phyloP scores from a whole-genome alignment of 306 rosid species.

The Corylus heterophylla region DNA sequence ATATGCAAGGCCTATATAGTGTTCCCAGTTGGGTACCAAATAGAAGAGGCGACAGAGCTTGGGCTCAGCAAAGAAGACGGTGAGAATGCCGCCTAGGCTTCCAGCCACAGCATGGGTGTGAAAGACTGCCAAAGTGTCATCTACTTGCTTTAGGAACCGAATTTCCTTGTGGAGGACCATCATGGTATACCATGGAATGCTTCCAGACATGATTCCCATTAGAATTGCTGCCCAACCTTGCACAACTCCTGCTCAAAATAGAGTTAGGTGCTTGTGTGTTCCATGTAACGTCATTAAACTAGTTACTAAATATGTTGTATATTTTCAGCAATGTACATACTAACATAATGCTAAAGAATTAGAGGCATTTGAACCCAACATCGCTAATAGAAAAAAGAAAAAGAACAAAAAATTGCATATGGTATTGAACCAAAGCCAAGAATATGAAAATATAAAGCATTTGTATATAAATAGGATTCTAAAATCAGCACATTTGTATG shows the following conservation, averaged over 20 bases:
- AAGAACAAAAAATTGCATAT: too few relatives aligned
- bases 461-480: too few relatives aligned
- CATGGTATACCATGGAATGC: constrained; percentile 63
- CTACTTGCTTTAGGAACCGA: constrained; percentile 33
- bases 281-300: too few relatives aligned
- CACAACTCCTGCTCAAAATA: constrained; percentile 44
- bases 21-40: not conserved
- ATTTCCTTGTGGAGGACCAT: constrained; percentile 51
- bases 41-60: constrained; percentile 41
- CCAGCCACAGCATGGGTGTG: constrained; percentile 59
- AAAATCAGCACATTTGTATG: too few relatives aligned
- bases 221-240: constrained; percentile 58
- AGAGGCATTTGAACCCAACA: too few relatives aligned
- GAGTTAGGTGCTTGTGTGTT: too few relatives aligned
- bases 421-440: too few relatives aligned
- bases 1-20: constrained; percentile 33
- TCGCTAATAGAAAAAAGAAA: too few relatives aligned
- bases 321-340: too few relatives aligned
- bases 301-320: too few relatives aligned
- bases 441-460: too few relatives aligned
- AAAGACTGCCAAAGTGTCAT: constrained; percentile 54
- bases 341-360: too few relatives aligned
- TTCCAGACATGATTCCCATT: constrained; percentile 53
- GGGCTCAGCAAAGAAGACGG: constrained; percentile 47
- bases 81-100: constrained; percentile 49